Conservation (phyloP, 2,329 filamentous ascomycete species). For the Diplodia intermedia region DNA sequence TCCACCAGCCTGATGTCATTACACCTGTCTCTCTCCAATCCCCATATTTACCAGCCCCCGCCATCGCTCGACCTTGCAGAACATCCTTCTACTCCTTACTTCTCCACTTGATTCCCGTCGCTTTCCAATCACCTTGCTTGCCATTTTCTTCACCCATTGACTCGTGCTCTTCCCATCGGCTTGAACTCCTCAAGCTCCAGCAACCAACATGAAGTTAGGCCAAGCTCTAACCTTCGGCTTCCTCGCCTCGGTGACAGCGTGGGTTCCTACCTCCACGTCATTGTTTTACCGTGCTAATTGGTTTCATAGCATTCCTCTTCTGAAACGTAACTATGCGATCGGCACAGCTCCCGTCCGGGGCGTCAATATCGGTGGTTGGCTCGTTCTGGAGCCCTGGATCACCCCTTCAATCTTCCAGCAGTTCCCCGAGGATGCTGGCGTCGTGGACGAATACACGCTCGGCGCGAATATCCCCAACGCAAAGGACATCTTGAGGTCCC, state of each 20-base stretch:
- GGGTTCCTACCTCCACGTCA: background rate
- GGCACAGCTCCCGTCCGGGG: constrained; percentile 48
- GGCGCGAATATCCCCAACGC: constrained; percentile 57
- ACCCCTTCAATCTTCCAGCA: constrained; percentile 63
- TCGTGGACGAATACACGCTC: constrained; percentile 62
- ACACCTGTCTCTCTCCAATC: background rate
- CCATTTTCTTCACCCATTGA: background rate
- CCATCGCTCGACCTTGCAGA: background rate
- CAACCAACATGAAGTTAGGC: constrained; percentile 20
- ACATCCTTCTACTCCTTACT: background rate
- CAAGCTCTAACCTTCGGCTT: constrained; percentile 8
- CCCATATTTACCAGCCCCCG: background rate
- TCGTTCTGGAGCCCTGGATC: constrained; percentile 62
- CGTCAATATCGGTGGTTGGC: constrained; percentile 60
- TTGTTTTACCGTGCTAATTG: background rate
- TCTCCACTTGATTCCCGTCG: background rate
- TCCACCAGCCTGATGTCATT: constrained; percentile 29
- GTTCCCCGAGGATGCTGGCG: constrained; percentile 38
- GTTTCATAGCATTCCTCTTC: constrained; percentile 6
- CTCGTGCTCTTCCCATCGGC: background rate
- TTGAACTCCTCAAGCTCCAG: background rate
- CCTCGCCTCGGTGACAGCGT: constrained; percentile 23
- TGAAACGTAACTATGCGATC: constrained; percentile 26
- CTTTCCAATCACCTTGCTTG: background rate
- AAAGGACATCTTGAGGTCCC: constrained; percentile 51